Percentiles rank a stretch among this genome's conserved stretches.
phyloP scores from a whole-genome alignment of 208 protist genomes.

The Sergeia podlipaevii region DNA sequence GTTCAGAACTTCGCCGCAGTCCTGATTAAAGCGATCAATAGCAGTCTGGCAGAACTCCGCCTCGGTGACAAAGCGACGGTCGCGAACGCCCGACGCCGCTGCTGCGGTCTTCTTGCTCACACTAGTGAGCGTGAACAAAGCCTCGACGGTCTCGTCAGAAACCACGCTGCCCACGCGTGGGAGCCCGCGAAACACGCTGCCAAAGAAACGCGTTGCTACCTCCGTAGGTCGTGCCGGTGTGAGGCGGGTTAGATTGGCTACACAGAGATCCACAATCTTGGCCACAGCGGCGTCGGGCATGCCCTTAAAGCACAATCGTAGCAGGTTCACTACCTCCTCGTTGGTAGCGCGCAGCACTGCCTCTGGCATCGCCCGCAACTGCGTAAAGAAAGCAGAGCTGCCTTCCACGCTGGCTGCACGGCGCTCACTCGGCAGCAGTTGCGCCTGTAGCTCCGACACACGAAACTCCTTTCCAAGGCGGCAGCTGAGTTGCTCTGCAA shows the following conservation, averaged over 20 bases:
- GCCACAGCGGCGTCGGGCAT: not conserved
- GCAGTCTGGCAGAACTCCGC: not conserved
- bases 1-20: not conserved
- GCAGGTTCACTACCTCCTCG: conserved; percentile 1
- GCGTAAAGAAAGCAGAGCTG: conserved; percentile 2
- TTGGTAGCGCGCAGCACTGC: not conserved
- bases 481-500: conserved; percentile 8
- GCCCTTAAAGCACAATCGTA: conserved; percentile 9
- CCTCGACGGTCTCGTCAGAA: too few species aligned
- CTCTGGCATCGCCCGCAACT: conserved; percentile 5
- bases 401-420: not conserved
- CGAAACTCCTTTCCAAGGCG: conserved; percentile 2
- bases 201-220: conserved; percentile 1
- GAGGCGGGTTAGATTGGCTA: not conserved
- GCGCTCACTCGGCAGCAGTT: conserved; percentile 7
- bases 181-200: too few species aligned
- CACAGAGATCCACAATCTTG: not conserved
- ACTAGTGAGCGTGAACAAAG: too few species aligned
- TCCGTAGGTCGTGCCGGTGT: not conserved
- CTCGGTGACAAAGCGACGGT: too few species aligned
- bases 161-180: too few species aligned
- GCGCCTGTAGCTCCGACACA: conserved; percentile 10
- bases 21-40: not conserved
- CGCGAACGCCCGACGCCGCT: too few species aligned
- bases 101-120: too few species aligned